phyloP scores from a whole-genome alignment of 1,139 yeast species.

The Komagataea norvegica region DNA sequence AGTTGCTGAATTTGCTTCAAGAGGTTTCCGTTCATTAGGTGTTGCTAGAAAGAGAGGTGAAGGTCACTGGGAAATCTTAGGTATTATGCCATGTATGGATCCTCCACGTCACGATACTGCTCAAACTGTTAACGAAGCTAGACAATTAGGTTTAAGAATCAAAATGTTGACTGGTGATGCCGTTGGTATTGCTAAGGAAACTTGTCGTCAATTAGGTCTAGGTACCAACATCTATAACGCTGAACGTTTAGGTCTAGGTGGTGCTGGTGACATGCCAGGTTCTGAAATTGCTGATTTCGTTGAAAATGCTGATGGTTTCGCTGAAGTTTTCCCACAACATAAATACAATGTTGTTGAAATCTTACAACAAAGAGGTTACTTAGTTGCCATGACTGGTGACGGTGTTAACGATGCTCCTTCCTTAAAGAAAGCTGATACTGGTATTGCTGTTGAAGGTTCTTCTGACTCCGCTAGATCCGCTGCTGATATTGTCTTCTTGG shows the following conservation, averaged over 20 bases:
- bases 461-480: slow-evolving; percentile 96
- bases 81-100: slow-evolving; percentile 98
- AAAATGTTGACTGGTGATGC: slow-evolving; percentile 99
- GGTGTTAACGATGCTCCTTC: slow-evolving; percentile 98
- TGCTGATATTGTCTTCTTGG: slow-evolving; percentile 93
- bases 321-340: slow-evolving; percentile 97
- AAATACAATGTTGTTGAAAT: slow-evolving; percentile 90
- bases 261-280: slow-evolving; percentile 96
- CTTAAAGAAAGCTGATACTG: slow-evolving; percentile 93
- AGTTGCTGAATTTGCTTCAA: slow-evolving; percentile 94
- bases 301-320: slow-evolving; percentile 96
- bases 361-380: slow-evolving; percentile 86
- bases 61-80: slow-evolving; percentile 97
- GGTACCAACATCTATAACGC: slow-evolving; percentile 98
- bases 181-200: slow-evolving; percentile 98
- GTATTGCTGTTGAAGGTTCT: slow-evolving; percentile 97
- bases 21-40: slow-evolving; percentile 99
- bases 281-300: slow-evolving; percentile 93
- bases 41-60: slow-evolving; percentile 99
- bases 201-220: slow-evolving; percentile 95
- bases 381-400: slow-evolving; percentile 98
- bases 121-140: slow-evolving; percentile 90
- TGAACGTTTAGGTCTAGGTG: slow-evolving; percentile 93
- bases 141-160: slow-evolving; percentile 88
- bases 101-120: slow-evolving; percentile 99